Base-by-base conservation (phyloP, 192 early-diverging fungal species). In the Backusella tuberculispora region DNA sequence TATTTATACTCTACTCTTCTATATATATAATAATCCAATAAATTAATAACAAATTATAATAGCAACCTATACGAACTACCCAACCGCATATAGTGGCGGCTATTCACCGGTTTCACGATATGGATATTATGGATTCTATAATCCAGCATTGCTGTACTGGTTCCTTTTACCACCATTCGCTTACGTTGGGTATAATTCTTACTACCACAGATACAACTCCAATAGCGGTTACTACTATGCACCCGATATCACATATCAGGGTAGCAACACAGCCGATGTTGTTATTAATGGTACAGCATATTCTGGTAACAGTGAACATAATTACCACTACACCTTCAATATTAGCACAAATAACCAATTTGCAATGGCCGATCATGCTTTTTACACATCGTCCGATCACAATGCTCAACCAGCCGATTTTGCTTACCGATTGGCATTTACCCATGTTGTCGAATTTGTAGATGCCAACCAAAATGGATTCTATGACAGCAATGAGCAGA, bases 231-330 rank as follows among this genome's bases (percentile, higher is more conserved):
- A 75, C 5, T 83, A 78, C 56, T 83, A 83, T 50, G 81, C 78
- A 7, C 81, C 81, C 3, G 15, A 44, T 19, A 37, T 79, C 3
- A 69, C 47, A 6, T 37, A 66, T n/a, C 64, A 74, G 41, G 72
- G 66, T 34, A 68, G 50, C 4, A 75, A 75, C n/a, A 73, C 56
- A 10, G 38, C 46, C 1, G 45, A 75, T 21, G 43, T 83, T 10
- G 34, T 79, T n/a, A 74, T 83, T 48, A 83, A 79, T 19, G 77
- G 74, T 10, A 79, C 81, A 17, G 77, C 69, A 10, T 68, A 78
- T 15, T 46, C 38, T 19, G 56, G 53, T 34, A 24, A 56, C 21
- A 41, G 47, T 13, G 53, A 19, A 60, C 53, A 60, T 26, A 79
- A 78, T 45, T 83, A 74, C 69, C 75, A 73, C 24, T 64, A 64